Base-by-base conservation (phyloP, 352 stramenopile genomes). In the Phytophthora pini region DNA sequence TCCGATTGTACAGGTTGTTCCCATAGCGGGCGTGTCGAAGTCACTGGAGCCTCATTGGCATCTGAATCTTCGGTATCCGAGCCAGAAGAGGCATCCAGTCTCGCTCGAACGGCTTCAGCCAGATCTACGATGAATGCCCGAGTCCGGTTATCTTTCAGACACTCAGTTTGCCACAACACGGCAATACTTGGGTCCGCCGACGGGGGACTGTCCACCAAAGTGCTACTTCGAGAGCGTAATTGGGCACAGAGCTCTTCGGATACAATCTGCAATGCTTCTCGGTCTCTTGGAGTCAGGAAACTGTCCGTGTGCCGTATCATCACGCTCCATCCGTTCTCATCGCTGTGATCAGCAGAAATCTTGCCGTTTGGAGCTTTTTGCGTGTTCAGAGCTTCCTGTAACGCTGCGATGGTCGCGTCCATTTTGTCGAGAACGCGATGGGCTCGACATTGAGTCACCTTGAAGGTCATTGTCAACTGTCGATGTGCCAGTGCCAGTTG, bases 381-480 rank as follows among this genome's bases (percentile, higher is more conserved):
- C 32, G 45, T 13, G 15, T 44, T 39, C 55, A 66, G 22, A 56
- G 68, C 77, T 9, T 84, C 73, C 13, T 76, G 73, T 8, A 91
- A 56, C 31, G 85, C 70, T 12, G 66, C 51, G 22, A 92, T 70
- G 15, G 77, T 82, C 15, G 74, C 61, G 41, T 91, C 79, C 70
- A 93, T 86, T 17, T 79, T 81, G 48, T 88, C 78, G 15, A 84
- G 51, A 12, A 76, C 76, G 10, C 77, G 76, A 17, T 87, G 80
- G 4, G 81, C 60, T 2, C 85, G 80, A 34, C 69, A 80, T 59
- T 93, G 81, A 3, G 82, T 77, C 47, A 82, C 75, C 34, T 89
- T 89, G 32, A 91, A 74, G 6, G 71, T 83, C 82, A 93, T 90
- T 11, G 79, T 68, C 11, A 93, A 74, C 56, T 92, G 82, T 6